Evolutionary conservation across 352 stramenopile genomes (phyloP), one percentile per base, ranked within the genome.

Genomic region (Pythium dissimile): DNA sequence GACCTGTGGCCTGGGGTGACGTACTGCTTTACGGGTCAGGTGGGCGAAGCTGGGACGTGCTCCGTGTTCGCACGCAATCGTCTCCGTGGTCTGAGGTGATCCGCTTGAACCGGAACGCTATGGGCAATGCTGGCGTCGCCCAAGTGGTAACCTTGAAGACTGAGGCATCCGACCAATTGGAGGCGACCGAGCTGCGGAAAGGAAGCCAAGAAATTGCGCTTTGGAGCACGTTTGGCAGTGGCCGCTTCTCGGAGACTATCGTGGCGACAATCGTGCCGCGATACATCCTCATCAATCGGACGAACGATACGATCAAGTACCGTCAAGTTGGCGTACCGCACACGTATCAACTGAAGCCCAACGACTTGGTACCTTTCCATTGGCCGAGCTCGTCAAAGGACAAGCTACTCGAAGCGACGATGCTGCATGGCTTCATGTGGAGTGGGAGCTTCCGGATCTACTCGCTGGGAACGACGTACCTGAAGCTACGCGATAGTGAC

Each of bases 281-380:
- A 8, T 94, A 95, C 52, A 88, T 95, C 45, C 62, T 95, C 53
- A 94, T 95, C 61, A 95, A 95, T 48, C 81, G 86, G 46, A 95
- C 86, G 13, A 75, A 73, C 28, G 75, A 91, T 32, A 86, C 80
- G 1, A 85, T 95, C 34, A 93, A 92, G 64, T 95, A 92, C 48
- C 84, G 86, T 1, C 86, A 94, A 68, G 64, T 86, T 23, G 73
- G 84, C 59, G 80, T 80, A 12, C 84, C 81, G 27, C 77, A 88
- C 49, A 95, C 86, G 9, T 82, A 87, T 35, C 80, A 77, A 13
- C 39, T 93, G 32, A 73, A 69, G 49, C 62, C 79, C 1, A 88
- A 95, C n/a, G 84, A 91, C 23, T 61, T 95, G 34, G 59, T 88
- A 0, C 76, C 86, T 24, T 95, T 94, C 44, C 86, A 95, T 68